Evolutionary conservation across 2,329 filamentous ascomycete species (phyloP).

Genomic region (Aspergillus melleus): DNA sequence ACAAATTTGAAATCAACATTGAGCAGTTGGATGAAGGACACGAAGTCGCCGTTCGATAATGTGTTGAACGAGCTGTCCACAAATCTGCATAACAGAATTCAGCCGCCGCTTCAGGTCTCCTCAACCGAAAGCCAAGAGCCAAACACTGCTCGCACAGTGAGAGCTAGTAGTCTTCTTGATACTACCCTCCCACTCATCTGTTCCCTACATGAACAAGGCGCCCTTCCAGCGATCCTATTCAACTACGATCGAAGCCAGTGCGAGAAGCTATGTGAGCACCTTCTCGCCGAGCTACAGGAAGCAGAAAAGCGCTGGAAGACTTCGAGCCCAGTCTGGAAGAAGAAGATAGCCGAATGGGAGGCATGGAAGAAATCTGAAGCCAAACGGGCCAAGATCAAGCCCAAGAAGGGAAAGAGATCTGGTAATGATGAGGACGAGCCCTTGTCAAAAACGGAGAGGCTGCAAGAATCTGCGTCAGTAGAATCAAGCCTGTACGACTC

Average conservation of each 20-base stretch:
- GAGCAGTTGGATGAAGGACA: neutral
- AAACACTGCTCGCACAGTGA: neutral
- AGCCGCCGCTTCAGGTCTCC: neutral
- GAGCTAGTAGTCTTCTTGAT: neutral
- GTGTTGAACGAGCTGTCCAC: neutral
- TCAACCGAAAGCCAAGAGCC: neutral
- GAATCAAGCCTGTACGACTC: neutral
- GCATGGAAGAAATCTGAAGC: neutral
- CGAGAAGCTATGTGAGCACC: neutral
- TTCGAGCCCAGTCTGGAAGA: neutral
- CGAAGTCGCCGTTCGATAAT: neutral
- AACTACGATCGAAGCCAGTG: neutral
- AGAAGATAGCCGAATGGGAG: neutral
- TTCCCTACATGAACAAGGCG: neutral
- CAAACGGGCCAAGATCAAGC: neutral
- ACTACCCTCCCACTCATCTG: neutral
- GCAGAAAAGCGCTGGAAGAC: neutral
- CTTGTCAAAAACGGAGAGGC: neutral
- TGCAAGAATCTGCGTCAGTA: neutral
- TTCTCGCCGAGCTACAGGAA: neutral
- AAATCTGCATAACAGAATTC: neutral
- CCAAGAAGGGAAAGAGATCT: neutral
- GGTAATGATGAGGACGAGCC: neutral
- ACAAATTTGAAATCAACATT: neutral
- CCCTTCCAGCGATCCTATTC: neutral